These are phyloP conservation scores for Xylariaceae sp. DNA, from an alignment of 2,329 filamentous ascomycete species.

Conservation along the genomic window DNA sequence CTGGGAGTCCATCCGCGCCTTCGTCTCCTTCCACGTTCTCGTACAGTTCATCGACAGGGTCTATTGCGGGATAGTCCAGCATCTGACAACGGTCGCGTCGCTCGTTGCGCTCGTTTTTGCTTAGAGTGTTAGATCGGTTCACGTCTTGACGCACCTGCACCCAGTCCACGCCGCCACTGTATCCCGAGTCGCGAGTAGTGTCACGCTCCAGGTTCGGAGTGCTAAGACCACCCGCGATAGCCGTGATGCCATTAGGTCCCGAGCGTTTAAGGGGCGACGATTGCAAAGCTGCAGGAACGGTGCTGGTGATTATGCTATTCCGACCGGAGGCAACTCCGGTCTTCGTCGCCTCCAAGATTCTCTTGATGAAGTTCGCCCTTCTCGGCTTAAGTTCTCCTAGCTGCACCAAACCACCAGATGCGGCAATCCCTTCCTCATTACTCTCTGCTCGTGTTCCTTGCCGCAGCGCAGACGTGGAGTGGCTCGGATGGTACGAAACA, in stretches of 20 bases:
- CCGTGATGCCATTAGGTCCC: conserved; percentile 35
- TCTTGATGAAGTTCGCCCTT: conserved; percentile 89
- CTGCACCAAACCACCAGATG: conserved; percentile 70
- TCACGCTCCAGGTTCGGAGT: conserved; percentile 40
- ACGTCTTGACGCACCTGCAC: conserved; percentile 96
- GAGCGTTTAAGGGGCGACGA: conserved; percentile 41
- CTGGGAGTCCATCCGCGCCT: conserved; percentile 73
- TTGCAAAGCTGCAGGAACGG: conserved; percentile 43
- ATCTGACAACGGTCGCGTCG: conserved; percentile 86
- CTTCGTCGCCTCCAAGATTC: conserved; percentile 89
- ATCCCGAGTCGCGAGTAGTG: conserved; percentile 64
- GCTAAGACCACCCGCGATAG: conserved; percentile 44
- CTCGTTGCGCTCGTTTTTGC: conserved; percentile 79
- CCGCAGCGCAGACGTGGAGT: conserved; percentile 55
- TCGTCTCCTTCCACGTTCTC: conserved; percentile 87
- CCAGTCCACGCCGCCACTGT: conserved; percentile 69
- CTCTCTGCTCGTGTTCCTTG: conserved; percentile 63
- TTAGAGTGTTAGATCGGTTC: conserved; percentile 89
- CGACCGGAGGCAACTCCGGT: conserved; percentile 86
- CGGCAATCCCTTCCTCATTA: conserved; percentile 58
- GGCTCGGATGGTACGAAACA: conserved; percentile 87
- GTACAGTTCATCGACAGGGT: conserved; percentile 83
- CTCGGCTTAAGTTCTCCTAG: conserved; percentile 59
- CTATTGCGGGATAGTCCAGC: conserved; percentile 84
- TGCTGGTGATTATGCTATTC: conserved; percentile 70